phyloP scores from a whole-genome alignment of 2,329 filamentous ascomycete genomes.

The Neonectria ditissima region DNA sequence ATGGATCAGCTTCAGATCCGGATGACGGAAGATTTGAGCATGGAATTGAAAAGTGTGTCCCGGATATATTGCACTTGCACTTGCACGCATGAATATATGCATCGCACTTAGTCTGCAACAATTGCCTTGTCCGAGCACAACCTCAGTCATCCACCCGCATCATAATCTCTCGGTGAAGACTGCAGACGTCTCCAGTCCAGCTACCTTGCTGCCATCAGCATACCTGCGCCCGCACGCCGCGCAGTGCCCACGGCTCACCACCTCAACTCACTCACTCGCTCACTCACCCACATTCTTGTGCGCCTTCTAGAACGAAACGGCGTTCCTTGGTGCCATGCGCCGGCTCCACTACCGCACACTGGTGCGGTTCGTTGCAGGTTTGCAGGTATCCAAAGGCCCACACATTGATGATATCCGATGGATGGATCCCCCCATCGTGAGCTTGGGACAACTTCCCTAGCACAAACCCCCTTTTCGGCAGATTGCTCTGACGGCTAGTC shows the following conservation, averaged over 20 bases:
- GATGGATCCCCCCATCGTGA: constrained; percentile 8
- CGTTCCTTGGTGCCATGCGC: constrained; percentile 23
- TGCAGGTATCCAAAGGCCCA: constrained; percentile 20
- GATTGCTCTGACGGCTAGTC: constrained; percentile 39
- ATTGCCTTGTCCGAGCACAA: too few species aligned
- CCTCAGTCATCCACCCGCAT: too few species aligned
- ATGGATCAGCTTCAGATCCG: too few species aligned
- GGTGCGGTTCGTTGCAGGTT: not conserved
- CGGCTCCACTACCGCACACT: constrained; percentile 28
- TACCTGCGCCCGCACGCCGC: not conserved
- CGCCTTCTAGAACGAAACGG: constrained; percentile 46
- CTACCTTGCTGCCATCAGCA: not conserved
- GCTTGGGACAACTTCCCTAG: constrained; percentile 1
- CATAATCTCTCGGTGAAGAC: too few species aligned
- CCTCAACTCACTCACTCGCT: not conserved
- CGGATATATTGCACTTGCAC: not conserved
- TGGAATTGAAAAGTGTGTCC: not conserved
- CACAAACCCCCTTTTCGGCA: constrained; percentile 40
- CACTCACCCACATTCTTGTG: constrained; percentile 22
- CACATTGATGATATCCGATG: constrained; percentile 21
- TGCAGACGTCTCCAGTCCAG: not conserved
- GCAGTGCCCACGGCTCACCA: not conserved
- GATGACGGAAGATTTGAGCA: too few species aligned
- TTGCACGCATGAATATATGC: too few species aligned
- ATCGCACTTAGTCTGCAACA: too few species aligned